A percentile compares a stretch with the other conserved stretches of the same genome.
phyloP scores from a whole-genome alignment of 2,329 filamentous ascomycete species.

The Scytalidium lignicola region DNA sequence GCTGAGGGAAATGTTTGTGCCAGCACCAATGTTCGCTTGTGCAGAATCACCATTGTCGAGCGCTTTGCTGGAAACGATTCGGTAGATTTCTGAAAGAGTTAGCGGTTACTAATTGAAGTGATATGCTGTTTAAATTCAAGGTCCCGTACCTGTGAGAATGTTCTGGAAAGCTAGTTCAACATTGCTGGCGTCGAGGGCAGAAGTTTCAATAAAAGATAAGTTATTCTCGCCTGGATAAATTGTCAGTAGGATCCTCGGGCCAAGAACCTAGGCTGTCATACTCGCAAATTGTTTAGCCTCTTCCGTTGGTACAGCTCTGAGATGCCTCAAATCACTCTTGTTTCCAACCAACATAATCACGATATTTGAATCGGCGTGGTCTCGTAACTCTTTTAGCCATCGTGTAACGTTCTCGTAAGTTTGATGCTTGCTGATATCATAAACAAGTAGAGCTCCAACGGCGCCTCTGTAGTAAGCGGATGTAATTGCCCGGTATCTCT shows the following conservation, averaged over 20 bases:
- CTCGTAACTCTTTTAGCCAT: slow-evolving; percentile 97
- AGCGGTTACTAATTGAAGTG: slow-evolving; percentile 5
- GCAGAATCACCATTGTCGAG: slow-evolving; percentile 83
- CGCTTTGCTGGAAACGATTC: slow-evolving; percentile 96
- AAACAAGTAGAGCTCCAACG: slow-evolving; percentile 93
- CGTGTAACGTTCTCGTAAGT: slow-evolving; percentile 98
- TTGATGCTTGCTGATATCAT: slow-evolving; percentile 99
- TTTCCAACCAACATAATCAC: slow-evolving; percentile 99
- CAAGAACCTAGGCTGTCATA: slow-evolving; percentile 35
- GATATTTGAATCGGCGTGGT: slow-evolving; percentile 97
- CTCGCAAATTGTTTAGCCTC: slow-evolving; percentile 98
- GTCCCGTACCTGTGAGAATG: slow-evolving; percentile 82
- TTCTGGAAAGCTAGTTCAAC: slow-evolving; percentile 99
- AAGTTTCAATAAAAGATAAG: slow-evolving; percentile 98
- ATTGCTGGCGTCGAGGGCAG: slow-evolving; percentile 96
- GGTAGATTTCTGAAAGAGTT: slow-evolving; percentile 78
- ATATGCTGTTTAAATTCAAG: background rate
- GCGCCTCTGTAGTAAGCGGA: slow-evolving; percentile 98
- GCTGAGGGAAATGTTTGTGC: slow-evolving; percentile 81
- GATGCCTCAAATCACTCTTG: slow-evolving; percentile 99
- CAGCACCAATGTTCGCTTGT: slow-evolving; percentile 73
- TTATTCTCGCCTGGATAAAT: slow-evolving; percentile 80
- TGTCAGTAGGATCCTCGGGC: slow-evolving; percentile 20
- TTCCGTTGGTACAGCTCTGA: slow-evolving; percentile 93
- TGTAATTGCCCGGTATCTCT: slow-evolving; percentile 98